These are phyloP conservation scores for Trichomonas tenax DNA, from an alignment of 208 protist genomes.

Conservation along the genomic window DNA sequence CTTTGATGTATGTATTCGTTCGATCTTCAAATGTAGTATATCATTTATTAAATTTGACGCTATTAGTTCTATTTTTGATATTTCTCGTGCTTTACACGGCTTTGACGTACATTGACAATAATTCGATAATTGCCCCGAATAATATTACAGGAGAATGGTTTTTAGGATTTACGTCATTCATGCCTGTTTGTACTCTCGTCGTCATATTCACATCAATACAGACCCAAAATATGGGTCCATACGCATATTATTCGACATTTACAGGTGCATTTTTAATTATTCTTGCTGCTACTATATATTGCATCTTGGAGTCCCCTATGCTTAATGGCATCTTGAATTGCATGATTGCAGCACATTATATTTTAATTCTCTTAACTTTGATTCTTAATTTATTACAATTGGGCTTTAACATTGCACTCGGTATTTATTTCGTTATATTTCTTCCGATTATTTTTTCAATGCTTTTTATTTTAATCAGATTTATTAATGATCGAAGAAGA, in stretches of 20 bases:
- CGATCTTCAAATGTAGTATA: background rate
- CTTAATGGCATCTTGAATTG: background rate
- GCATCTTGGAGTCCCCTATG: background rate
- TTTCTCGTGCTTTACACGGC: background rate
- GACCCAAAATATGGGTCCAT: background rate
- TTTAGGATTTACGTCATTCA: background rate
- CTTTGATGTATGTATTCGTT: background rate
- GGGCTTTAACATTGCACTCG: background rate
- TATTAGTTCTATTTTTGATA: background rate
- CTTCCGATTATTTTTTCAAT: background rate
- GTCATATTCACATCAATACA: background rate
- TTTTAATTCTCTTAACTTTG: background rate
- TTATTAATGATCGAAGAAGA: background rate
- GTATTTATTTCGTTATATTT: background rate
- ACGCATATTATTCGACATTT: background rate
- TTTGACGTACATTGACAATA: background rate
- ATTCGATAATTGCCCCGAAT: background rate
- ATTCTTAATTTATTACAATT: background rate
- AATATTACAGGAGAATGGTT: background rate
- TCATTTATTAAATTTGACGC: background rate
- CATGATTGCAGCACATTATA: background rate
- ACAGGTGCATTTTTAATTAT: background rate
- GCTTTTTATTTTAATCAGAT: background rate
- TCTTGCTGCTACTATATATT: background rate
- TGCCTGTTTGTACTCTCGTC: background rate